Conservation (phyloP, 1,284 basidiomycete species). For the Ganoderma multipileum region DNA sequence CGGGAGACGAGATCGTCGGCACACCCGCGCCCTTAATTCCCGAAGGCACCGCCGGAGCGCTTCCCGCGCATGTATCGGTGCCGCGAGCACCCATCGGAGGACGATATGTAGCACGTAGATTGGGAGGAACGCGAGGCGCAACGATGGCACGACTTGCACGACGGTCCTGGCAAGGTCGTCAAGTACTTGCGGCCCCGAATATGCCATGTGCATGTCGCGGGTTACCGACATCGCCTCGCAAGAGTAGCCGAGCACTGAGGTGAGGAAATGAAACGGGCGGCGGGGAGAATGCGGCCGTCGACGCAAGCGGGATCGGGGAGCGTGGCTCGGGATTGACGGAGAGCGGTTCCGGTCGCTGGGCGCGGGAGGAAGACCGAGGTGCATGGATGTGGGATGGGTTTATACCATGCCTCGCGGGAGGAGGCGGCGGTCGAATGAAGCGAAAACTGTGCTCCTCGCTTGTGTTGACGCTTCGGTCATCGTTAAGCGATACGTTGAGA, state of each 20-base stretch:
- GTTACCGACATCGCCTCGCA: slow-evolving; percentile 9
- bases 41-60: slow-evolving; percentile 9
- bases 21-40: not conserved
- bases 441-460: not conserved
- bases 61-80: not conserved
- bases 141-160: slow-evolving; percentile 2
- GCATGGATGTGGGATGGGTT: not conserved
- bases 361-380: not conserved
- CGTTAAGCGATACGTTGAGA: no score
- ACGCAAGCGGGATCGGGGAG: not conserved
- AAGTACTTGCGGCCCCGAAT: slow-evolving; percentile 13
- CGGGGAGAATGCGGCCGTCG: not conserved
- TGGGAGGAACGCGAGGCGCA: slow-evolving; percentile 9
- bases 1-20: not conserved
- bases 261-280: not conserved
- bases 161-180: slow-evolving; percentile 11
- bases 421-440: not conserved
- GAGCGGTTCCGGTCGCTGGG: no score
- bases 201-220: slow-evolving; percentile 13
- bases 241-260: not conserved
- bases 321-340: not conserved
- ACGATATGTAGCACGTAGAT: slow-evolving; percentile 13
- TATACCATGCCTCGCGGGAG: slow-evolving; percentile 1
- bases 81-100: slow-evolving; percentile 13
- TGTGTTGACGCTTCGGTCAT: not conserved